These are phyloP conservation scores for Dichomitus squalens DNA, from an alignment of 1,284 basidiomycete genomes.

Conservation along the genomic window DNA sequence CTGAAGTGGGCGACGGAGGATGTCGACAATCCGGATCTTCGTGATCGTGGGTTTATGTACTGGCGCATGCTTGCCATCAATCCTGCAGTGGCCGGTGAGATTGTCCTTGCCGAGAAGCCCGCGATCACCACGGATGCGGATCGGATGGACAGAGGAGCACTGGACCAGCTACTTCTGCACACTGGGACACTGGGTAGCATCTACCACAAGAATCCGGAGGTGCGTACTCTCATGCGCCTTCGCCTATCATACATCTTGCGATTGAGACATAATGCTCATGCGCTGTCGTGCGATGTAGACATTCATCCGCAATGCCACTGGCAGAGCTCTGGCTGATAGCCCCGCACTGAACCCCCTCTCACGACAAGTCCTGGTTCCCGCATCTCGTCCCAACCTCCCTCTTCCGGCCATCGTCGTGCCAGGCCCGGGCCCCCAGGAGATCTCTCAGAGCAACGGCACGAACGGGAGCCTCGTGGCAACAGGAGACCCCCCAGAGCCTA, in stretches of 20 bases:
- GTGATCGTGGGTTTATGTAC: conserved; percentile 99
- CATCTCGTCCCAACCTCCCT: conserved; percentile 55
- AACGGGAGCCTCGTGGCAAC: conserved; percentile 12
- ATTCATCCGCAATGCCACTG: conserved; percentile 79
- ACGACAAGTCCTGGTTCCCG: conserved; percentile 67
- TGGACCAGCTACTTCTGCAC: conserved; percentile 86
- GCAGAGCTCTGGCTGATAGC: conserved; percentile 74
- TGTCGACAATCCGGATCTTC: conserved; percentile 94
- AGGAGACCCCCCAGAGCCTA: conserved; percentile 3
- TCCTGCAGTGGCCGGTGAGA: conserved; percentile 85
- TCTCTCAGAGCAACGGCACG: conserved; percentile 7
- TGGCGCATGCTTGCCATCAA: conserved; percentile 97
- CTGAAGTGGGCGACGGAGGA: conserved; percentile 98
- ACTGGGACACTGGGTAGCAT: conserved; percentile 85
- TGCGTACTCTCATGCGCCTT: conserved; percentile 33
- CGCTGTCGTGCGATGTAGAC: conserved; percentile 48
- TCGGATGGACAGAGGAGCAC: conserved; percentile 92
- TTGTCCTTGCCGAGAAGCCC: conserved; percentile 95
- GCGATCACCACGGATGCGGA: conserved; percentile 98
- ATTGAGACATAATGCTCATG: neutral
- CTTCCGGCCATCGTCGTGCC: conserved; percentile 49
- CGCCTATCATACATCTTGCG: too few relatives aligned
- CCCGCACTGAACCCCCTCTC: conserved; percentile 79
- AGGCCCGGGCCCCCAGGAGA: conserved; percentile 72
- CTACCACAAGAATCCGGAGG: conserved; percentile 89